Percentiles rank a stretch among this genome's conserved stretches.
These are phyloP conservation scores for Cercospora janseana DNA, from an alignment of 2,329 filamentous ascomycete species.

Conservation along the genomic window DNA sequence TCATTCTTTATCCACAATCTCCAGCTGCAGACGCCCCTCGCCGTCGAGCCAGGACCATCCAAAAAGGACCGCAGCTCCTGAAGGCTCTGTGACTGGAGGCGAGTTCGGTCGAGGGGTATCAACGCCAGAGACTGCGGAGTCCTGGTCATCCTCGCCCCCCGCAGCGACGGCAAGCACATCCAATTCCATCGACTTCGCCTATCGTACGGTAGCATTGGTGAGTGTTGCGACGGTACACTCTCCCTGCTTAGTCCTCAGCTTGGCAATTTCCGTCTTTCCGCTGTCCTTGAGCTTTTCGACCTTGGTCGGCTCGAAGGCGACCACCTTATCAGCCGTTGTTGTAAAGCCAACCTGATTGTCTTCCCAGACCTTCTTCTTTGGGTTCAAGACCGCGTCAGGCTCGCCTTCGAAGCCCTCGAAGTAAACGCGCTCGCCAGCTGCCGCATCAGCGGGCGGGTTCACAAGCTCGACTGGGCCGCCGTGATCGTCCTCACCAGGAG, in stretches of 20 bases:
- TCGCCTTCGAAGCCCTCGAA: conserved; percentile 95
- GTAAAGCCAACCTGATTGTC: conserved; percentile 94
- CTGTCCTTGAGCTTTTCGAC: conserved; percentile 73
- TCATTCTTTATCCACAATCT: background rate
- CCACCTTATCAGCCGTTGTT: conserved; percentile 75
- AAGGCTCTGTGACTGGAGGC: background rate
- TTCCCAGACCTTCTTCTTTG: conserved; percentile 99
- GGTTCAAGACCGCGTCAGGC: conserved; percentile 90
- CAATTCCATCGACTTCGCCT: conserved; percentile 36
- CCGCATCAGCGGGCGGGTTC: conserved; percentile 70
- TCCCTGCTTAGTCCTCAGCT: conserved; percentile 74
- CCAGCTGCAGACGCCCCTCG: background rate
- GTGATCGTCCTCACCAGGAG: conserved; percentile 81
- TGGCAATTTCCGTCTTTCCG: conserved; percentile 54
- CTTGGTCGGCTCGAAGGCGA: conserved; percentile 76
- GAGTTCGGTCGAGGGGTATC: background rate
- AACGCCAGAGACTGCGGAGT: background rate
- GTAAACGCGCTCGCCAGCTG: conserved; percentile 82
- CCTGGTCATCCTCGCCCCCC: background rate
- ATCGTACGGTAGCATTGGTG: conserved; percentile 79
- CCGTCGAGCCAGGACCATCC: background rate
- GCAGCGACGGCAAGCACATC: background rate
- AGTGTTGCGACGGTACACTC: conserved; percentile 80
- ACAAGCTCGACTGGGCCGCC: conserved; percentile 91
- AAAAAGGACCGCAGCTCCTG: background rate